These are phyloP conservation scores for Candida pseudofarinosa DNA, from an alignment of 805 yeast genomes.

Conservation along the genomic window DNA sequence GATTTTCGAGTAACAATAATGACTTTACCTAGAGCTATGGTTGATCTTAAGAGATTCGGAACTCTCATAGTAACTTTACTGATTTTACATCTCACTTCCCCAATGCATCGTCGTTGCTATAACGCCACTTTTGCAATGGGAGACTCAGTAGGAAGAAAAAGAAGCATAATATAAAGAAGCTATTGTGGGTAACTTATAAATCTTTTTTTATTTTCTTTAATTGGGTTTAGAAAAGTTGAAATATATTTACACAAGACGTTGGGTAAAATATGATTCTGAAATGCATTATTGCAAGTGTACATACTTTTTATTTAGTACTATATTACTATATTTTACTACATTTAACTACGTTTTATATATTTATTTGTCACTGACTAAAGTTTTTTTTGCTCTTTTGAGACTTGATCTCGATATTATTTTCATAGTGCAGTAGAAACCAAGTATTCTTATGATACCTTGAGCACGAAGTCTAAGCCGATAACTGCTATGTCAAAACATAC, in stretches of 20 bases:
- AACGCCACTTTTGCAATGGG: constrained; percentile 5
- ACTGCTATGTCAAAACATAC: neutral
- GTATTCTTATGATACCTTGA: too few relatives aligned
- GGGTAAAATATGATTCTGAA: constrained; percentile 28
- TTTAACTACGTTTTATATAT: neutral
- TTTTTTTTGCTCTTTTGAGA: too few relatives aligned
- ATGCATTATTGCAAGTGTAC: constrained; percentile 23
- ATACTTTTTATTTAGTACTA: constrained; percentile 6
- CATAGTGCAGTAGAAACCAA: too few relatives aligned
- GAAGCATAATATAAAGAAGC: constrained; percentile 18
- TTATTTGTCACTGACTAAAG: neutral
- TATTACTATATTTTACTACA: neutral
- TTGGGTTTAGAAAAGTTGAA: constrained; percentile 17
- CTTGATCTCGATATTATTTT: too few relatives aligned
- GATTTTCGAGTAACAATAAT: constrained; percentile 1
- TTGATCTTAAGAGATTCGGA: neutral
- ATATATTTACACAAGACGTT: constrained; percentile 30
- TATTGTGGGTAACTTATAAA: constrained; percentile 21
- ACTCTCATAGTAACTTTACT: neutral
- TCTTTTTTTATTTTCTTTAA: constrained; percentile 16
- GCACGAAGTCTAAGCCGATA: too few relatives aligned
- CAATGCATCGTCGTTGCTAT: neutral
- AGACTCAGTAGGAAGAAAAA: constrained; percentile 9
- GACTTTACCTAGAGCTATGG: constrained; percentile 1
- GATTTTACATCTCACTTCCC: neutral